phyloP scores from a whole-genome alignment of 148 eudicot genomes.

The Camellia japonica region DNA sequence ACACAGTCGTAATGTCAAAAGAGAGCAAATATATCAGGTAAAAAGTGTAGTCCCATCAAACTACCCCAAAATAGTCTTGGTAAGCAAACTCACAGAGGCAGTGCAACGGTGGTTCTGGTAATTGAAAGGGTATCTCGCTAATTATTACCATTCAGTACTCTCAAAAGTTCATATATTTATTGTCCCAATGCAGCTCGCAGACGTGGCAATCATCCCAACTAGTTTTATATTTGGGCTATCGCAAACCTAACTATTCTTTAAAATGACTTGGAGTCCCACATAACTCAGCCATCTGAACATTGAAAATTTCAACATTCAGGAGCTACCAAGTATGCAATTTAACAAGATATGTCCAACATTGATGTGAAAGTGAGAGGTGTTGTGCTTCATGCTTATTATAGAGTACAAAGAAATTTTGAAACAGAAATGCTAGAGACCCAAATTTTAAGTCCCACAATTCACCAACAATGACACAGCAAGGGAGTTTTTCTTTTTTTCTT shows the following conservation, averaged over 20 bases:
- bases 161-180: neutral
- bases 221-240: neutral
- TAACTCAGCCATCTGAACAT: neutral
- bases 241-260: neutral
- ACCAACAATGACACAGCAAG: no score
- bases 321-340: neutral
- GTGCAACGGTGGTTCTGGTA: constrained; percentile 7
- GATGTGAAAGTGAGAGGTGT: neutral
- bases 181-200: neutral
- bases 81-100: neutral
- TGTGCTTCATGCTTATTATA: neutral
- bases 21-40: neutral
- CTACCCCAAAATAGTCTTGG: neutral
- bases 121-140: neutral
- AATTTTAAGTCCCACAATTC: no score
- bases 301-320: constrained; percentile 7
- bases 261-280: neutral
- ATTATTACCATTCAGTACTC: neutral
- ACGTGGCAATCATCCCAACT: neutral
- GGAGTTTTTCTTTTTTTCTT: no score
- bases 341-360: no score
- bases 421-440: neutral
- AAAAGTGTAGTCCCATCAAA: neutral
- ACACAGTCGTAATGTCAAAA: neutral
- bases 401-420: neutral